phyloP scores from a whole-genome alignment of 768 basidiomycete genomes.

The Gelatoporia subvermispora region DNA sequence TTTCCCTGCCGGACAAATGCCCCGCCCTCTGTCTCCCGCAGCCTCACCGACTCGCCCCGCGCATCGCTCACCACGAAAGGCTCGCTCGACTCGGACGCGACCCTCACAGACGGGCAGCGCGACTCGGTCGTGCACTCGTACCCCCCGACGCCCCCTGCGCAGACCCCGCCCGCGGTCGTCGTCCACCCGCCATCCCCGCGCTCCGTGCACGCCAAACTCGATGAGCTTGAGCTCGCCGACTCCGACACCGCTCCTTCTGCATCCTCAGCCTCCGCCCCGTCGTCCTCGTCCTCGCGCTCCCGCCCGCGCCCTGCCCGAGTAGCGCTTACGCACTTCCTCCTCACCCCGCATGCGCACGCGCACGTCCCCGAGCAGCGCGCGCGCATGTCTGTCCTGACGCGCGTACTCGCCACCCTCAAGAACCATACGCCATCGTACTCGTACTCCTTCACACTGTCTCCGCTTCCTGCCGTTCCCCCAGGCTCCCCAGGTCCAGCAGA shows the following conservation, averaged over 20 bases:
- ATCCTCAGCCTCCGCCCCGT: neutral
- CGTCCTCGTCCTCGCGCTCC: neutral
- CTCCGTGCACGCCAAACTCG: slow-evolving; percentile 26
- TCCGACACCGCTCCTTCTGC: too few relatives aligned
- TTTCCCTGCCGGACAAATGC: slow-evolving; percentile 31
- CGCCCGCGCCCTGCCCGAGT: neutral
- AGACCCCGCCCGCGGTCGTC: slow-evolving; percentile 20
- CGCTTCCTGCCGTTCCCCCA: slow-evolving; percentile 20
- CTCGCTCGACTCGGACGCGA: slow-evolving; percentile 25
- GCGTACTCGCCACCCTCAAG: slow-evolving; percentile 24
- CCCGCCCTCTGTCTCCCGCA: slow-evolving; percentile 5
- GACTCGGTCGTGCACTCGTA: slow-evolving; percentile 29
- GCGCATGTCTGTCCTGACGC: slow-evolving; percentile 19
- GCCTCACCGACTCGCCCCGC: slow-evolving; percentile 2
- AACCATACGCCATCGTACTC: slow-evolving; percentile 45
- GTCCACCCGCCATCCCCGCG: slow-evolving; percentile 25
- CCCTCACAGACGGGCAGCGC: slow-evolving; percentile 20
- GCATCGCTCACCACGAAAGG: slow-evolving; percentile 9
- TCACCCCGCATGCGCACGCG: slow-evolving; percentile 25
- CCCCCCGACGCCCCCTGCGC: slow-evolving; percentile 27
- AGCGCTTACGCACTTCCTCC: slow-evolving; percentile 24
- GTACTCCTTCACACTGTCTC: slow-evolving; percentile 56
- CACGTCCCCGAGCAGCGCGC: slow-evolving; percentile 14
- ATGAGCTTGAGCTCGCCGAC: slow-evolving; percentile 16
- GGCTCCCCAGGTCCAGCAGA: slow-evolving; percentile 15